These are phyloP conservation scores for Blastocladiella britannica DNA, from an alignment of 192 early-diverging fungal species.

Conservation along the genomic window DNA sequence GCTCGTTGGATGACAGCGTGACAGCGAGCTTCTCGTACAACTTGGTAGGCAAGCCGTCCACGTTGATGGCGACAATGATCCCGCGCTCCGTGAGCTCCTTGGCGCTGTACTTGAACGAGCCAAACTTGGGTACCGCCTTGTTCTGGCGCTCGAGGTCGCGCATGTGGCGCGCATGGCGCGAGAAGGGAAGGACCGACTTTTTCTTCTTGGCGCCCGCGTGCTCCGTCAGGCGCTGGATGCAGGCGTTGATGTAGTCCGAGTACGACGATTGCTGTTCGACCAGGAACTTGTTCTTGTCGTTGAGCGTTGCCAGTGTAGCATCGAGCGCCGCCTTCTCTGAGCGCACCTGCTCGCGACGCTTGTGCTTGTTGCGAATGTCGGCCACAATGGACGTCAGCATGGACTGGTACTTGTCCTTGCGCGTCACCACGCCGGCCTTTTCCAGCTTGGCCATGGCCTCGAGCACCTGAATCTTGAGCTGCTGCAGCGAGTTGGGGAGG, in stretches of 20 bases:
- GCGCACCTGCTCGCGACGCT: slow-evolving; percentile 51
- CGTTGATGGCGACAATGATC: slow-evolving; percentile 53
- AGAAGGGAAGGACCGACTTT: slow-evolving; percentile 62
- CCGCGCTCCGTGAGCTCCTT: slow-evolving; percentile 80
- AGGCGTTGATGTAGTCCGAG: slow-evolving; percentile 71
- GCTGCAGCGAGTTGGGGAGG: slow-evolving; percentile 23
- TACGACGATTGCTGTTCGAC: slow-evolving; percentile 73
- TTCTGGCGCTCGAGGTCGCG: slow-evolving; percentile 52
- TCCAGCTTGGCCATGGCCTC: slow-evolving; percentile 69
- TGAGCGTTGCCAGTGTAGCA: slow-evolving; percentile 59
- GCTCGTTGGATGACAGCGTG: slow-evolving; percentile 76
- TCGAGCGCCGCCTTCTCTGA: slow-evolving; percentile 51
- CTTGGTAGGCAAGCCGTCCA: slow-evolving; percentile 52
- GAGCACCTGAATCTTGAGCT: slow-evolving; percentile 60
- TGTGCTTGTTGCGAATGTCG: slow-evolving; percentile 81
- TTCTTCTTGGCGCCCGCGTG: slow-evolving; percentile 39
- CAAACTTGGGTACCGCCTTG: slow-evolving; percentile 81
- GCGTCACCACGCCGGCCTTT: slow-evolving; percentile 39
- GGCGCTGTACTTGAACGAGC: slow-evolving; percentile 95
- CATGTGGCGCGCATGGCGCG: slow-evolving; percentile 87
- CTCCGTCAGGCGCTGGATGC: slow-evolving; percentile 68
- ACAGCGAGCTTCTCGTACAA: slow-evolving; percentile 75
- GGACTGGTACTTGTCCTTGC: slow-evolving; percentile 68
- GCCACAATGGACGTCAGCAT: slow-evolving; percentile 80
- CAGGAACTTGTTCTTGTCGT: slow-evolving; percentile 68